These are phyloP conservation scores for Pythium diclinum DNA, from an alignment of 352 stramenopile genomes.

Conservation along the genomic window DNA sequence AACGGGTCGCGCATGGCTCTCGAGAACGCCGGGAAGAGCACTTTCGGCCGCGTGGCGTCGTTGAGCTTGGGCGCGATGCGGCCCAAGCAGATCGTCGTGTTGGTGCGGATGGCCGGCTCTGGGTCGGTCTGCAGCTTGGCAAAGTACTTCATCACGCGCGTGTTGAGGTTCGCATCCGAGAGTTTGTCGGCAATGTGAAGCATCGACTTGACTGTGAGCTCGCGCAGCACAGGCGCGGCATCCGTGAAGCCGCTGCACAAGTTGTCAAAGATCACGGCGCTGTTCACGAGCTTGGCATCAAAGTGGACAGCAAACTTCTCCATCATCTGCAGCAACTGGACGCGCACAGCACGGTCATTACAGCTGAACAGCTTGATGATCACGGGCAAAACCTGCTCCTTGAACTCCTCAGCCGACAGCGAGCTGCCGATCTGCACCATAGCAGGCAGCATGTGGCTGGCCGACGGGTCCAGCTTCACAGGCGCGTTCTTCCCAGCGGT, in stretches of 20 bases:
- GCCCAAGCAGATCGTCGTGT: conserved; percentile 91
- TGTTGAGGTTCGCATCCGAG: conserved; percentile 89
- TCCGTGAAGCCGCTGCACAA: conserved; percentile 91
- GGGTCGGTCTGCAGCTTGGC: conserved; percentile 87
- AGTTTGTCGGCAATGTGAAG: conserved; percentile 90
- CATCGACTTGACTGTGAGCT: conserved; percentile 92
- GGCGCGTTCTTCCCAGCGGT: conserved; percentile 53
- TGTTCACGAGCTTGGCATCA: conserved; percentile 90
- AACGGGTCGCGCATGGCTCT: conserved; percentile 85
- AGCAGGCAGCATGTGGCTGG: conserved; percentile 84
- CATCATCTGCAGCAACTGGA: conserved; percentile 91
- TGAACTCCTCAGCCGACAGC: conserved; percentile 80
- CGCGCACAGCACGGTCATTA: conserved; percentile 88
- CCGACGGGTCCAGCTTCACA: conserved; percentile 79
- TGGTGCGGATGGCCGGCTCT: conserved; percentile 90
- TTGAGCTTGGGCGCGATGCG: conserved; percentile 88
- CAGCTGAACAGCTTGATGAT: conserved; percentile 90
- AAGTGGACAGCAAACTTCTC: conserved; percentile 87
- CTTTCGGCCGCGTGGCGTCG: conserved; percentile 81
- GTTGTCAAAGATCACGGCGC: conserved; percentile 87
- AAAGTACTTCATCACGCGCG: conserved; percentile 91
- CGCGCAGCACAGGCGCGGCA: conserved; percentile 78
- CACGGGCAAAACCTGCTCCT: conserved; percentile 83
- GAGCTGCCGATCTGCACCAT: conserved; percentile 85
- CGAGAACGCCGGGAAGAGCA: conserved; percentile 87